A percentile compares a stretch with the other conserved stretches of the same genome.
Evolutionary conservation across 2,329 filamentous ascomycete species (phyloP).

Genomic region (Fusarium coffeatum): DNA sequence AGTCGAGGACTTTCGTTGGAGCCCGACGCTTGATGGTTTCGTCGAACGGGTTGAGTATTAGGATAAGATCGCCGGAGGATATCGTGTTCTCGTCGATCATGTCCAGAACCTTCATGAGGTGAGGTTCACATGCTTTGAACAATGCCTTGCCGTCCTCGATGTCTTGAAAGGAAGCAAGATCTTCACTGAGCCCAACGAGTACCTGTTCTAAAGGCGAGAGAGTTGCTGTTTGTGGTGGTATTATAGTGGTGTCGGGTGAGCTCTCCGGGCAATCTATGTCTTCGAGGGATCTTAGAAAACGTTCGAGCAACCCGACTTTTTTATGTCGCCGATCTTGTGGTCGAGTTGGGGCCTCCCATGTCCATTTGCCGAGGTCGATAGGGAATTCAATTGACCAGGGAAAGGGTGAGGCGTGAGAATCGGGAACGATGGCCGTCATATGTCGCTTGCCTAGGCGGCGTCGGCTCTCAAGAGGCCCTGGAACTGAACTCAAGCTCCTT

Average conservation of each 20-base stretch:
- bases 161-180: not conserved
- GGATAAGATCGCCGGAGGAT: slow-evolving; percentile 29
- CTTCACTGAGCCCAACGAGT: slow-evolving; percentile 4
- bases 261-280: slow-evolving; percentile 9
- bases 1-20: slow-evolving; percentile 13
- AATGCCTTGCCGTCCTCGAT: slow-evolving; percentile 3
- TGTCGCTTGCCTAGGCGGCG: slow-evolving; percentile 64
- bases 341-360: slow-evolving; percentile 62
- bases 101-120: slow-evolving; percentile 9
- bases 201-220: not conserved
- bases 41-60: slow-evolving; percentile 38
- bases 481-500: slow-evolving; percentile 56
- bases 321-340: slow-evolving; percentile 44
- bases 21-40: slow-evolving; percentile 4
- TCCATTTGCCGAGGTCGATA: slow-evolving; percentile 60
- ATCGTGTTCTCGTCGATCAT: slow-evolving; percentile 24
- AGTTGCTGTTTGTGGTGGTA: not conserved
- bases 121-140: slow-evolving; percentile 17
- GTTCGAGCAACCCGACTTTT: slow-evolving; percentile 44
- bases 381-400: slow-evolving; percentile 61
- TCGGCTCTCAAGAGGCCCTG: slow-evolving; percentile 66
- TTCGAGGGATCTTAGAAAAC: slow-evolving; percentile 48
- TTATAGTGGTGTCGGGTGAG: not conserved
- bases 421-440: slow-evolving; percentile 63
- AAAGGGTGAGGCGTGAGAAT: slow-evolving; percentile 52